Evolutionary conservation across 1,284 basidiomycete species (phyloP).

Genomic region (Singerocomus rubriflavus): DNA sequence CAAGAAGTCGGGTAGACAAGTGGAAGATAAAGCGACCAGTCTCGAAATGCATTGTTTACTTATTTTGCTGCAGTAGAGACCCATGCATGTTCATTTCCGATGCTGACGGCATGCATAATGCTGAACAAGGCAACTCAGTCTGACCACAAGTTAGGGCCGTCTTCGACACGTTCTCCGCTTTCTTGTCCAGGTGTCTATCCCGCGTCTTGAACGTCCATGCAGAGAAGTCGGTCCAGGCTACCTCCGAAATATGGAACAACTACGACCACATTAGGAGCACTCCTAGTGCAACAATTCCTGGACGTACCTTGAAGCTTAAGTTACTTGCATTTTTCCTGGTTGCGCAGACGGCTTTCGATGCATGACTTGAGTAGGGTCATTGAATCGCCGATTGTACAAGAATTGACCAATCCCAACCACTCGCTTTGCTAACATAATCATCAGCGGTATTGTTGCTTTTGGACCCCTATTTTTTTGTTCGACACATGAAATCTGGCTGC

Average conservation of each 20-base stretch:
- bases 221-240: neutral
- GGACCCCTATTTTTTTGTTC: neutral
- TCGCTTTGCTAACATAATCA: neutral
- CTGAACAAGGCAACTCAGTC: too few species aligned
- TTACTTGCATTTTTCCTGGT: neutral
- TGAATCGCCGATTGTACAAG: neutral
- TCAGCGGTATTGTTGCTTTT: neutral
- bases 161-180: too few species aligned
- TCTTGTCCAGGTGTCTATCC: too few species aligned
- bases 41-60: too few species aligned
- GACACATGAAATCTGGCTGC: neutral
- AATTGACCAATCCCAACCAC: neutral
- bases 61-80: neutral
- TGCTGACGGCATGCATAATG: neutral
- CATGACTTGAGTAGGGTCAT: neutral
- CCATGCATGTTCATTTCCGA: conserved; percentile 9
- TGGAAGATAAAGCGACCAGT: neutral
- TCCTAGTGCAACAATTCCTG: neutral
- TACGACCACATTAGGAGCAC: neutral
- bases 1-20: neutral
- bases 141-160: too few species aligned
- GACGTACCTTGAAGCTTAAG: neutral
- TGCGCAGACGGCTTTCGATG: too few species aligned
- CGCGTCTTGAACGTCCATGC: neutral
- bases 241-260: neutral